A percentile compares a stretch with the other conserved stretches of the same genome.
Conservation (phyloP, 2,329 filamentous ascomycete species). For the Aspergillus glaucus region DNA sequence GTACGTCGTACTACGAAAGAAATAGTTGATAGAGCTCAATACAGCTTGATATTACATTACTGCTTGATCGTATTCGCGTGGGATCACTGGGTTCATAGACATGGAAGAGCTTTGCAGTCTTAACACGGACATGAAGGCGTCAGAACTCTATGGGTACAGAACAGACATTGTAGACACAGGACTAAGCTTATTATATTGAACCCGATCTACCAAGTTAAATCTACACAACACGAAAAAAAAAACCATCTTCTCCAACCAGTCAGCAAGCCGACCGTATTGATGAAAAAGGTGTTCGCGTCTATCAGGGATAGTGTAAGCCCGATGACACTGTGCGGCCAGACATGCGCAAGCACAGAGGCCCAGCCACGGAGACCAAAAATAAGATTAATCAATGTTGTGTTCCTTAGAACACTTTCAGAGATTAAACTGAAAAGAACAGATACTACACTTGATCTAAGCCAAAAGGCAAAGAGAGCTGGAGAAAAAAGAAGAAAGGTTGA, state of each 20-base stretch:
- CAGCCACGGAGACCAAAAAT: slow-evolving; percentile 59
- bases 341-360: slow-evolving; percentile 70
- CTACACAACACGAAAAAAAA: not conserved
- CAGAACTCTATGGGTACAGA: too few species aligned
- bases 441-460: slow-evolving; percentile 92
- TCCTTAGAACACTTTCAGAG: slow-evolving; percentile 75
- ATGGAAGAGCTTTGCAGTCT: too few species aligned
- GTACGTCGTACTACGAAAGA: not conserved
- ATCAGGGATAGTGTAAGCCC: slow-evolving; percentile 69
- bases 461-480: slow-evolving; percentile 50
- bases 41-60: too few species aligned
- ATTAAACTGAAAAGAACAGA: slow-evolving; percentile 98
- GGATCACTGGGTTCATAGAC: too few species aligned
- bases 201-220: too few species aligned
- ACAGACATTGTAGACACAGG: too few species aligned
- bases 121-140: too few species aligned
- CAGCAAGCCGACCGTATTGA: slow-evolving; percentile 50
- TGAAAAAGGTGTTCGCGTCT: slow-evolving; percentile 62
- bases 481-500: slow-evolving; percentile 34
- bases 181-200: too few species aligned
- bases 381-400: slow-evolving; percentile 71
- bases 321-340: slow-evolving; percentile 61
- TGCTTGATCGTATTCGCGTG: too few species aligned
- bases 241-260: slow-evolving; percentile 52
- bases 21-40: not conserved